Evolutionary conservation across 2,329 filamentous ascomycete genomes (phyloP), one percentile per base, ranked within the genome.

Genomic region (Leptographium wingfieldii): DNA sequence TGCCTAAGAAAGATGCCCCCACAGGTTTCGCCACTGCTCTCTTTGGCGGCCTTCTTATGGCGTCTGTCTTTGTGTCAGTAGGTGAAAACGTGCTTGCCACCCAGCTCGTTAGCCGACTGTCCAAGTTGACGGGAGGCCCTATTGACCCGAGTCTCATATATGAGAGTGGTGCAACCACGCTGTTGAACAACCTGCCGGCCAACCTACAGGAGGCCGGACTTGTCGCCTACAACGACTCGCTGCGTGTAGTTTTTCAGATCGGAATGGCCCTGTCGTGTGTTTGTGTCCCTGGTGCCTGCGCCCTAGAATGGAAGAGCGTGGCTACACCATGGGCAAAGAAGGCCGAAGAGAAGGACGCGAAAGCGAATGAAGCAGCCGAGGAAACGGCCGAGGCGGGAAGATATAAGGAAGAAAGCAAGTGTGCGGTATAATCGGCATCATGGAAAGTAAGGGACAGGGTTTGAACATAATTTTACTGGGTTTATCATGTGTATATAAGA

Each of bases 231-330:
- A 87, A 86, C 65, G 67, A 72, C 11, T 76, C 83, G 0, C 68
- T 88, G 25, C 76, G 75, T 1, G 70, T 77, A 60, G 77, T 77
- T 0, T 88, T 85, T 66, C 78, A 80, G 60, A 79, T 87, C 5
- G 77, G 75, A 1, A 72, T 83, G 4, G 77, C 78, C 0, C 71
- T 83, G 64, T 74, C 76, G 1, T 72, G 73, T 4, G 57, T 83
- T 3, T 77, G 74, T 5, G 73, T 85, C n/a, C 48, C 84, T 11
- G 83, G 80, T 0, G 73, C 77, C 0, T 66, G 75, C 0, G 72
- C 73, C 5, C 77, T 87, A 63, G 78, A 86, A 71, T 87, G 82
- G 82, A 80, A 65, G 61, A 73, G 68, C 58, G 69, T 73, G 29
- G 12, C 56, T 5, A 27, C 56, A 11, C 56, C 56, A 14, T 57